Conservation (phyloP, 2,329 filamentous ascomycete genomes). For the Alternaria ethzedia region DNA sequence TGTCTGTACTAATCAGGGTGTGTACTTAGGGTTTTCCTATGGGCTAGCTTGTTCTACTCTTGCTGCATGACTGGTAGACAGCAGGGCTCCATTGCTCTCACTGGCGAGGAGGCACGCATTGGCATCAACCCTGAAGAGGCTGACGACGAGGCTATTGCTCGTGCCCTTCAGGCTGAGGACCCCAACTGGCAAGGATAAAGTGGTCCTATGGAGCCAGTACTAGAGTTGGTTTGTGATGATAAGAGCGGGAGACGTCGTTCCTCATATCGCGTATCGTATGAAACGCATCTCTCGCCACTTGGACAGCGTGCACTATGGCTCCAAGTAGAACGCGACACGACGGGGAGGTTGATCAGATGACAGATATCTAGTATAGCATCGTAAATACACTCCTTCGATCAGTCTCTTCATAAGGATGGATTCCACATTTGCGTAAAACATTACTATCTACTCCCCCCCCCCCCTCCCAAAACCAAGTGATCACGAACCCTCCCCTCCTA, state of each 20-base stretch:
- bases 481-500: not conserved
- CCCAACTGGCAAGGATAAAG: conserved; percentile 22
- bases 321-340: too few relatives aligned
- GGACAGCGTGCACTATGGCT: too few relatives aligned
- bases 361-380: not conserved
- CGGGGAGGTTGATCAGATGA: not conserved
- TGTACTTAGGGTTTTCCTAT: conserved; percentile 28
- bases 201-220: too few relatives aligned
- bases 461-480: too few relatives aligned
- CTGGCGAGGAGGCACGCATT: conserved; percentile 28
- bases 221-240: not conserved
- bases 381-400: not conserved
- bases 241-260: too few relatives aligned
- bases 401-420: not conserved
- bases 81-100: conserved; percentile 29
- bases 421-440: not conserved
- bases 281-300: too few relatives aligned
- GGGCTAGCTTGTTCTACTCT: conserved; percentile 34
- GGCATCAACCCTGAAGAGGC: conserved; percentile 13
- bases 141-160: conserved; percentile 27
- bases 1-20: not conserved
- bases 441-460: not conserved
- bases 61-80: conserved; percentile 32
- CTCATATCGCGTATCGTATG: too few relatives aligned
- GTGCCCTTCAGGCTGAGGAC: conserved; percentile 27